These are phyloP conservation scores for Platanthera guangdongensis DNA, from an alignment of 106 monocot species.

Conservation along the genomic window DNA sequence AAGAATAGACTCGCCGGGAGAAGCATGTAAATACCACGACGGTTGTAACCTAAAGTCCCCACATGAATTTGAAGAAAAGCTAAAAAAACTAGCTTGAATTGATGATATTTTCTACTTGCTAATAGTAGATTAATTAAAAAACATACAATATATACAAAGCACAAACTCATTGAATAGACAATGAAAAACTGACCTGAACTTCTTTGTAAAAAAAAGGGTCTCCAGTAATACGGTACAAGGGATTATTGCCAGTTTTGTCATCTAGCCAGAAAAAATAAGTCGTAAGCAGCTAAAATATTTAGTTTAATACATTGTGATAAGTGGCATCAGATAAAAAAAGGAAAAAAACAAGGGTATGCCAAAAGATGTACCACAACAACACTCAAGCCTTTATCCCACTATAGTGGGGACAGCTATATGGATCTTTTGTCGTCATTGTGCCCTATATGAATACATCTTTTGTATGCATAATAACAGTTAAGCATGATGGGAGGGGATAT, in stretches of 20 bases:
- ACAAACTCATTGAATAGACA: neutral
- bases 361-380: neutral
- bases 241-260: constrained; percentile 79
- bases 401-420: too few species aligned
- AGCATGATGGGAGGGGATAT: too few species aligned
- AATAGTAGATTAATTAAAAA: neutral
- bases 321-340: neutral
- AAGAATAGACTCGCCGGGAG: neutral
- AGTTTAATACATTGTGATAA: neutral
- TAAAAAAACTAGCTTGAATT: neutral
- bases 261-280: constrained; percentile 27
- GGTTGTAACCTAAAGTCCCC: neutral
- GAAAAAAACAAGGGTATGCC: neutral
- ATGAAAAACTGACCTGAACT: constrained; percentile 39
- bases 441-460: too few species aligned
- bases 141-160: too few species aligned
- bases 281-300: neutral
- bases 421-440: too few species aligned
- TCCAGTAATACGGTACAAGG: constrained; percentile 67
- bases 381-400: too few species aligned
- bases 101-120: neutral
- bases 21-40: neutral
- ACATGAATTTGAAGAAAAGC: neutral
- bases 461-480: too few species aligned
- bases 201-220: constrained; percentile 66